A percentile compares a stretch with the other conserved stretches of the same genome.
These are phyloP conservation scores for Euphorbia tirucalli DNA, from an alignment of 345 rosid genomes.

Conservation along the genomic window DNA sequence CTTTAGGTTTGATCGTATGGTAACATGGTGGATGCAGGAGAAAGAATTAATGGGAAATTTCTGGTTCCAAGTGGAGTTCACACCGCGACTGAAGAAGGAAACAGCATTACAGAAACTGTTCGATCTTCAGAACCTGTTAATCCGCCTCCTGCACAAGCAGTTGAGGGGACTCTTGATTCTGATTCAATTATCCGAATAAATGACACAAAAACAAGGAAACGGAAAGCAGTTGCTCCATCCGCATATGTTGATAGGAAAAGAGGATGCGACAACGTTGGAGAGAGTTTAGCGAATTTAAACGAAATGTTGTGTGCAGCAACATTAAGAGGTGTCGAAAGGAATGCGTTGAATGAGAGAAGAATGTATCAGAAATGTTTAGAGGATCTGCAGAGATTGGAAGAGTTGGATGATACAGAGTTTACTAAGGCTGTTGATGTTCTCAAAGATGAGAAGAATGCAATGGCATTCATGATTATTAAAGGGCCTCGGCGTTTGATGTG, in stretches of 20 bases:
- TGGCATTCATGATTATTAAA: constrained; percentile 33
- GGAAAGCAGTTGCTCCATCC: constrained; percentile 17
- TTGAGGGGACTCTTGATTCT: constrained; percentile 36
- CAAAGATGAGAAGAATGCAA: constrained; percentile 37
- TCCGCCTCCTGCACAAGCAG: constrained; percentile 26
- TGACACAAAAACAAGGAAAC: constrained; percentile 25
- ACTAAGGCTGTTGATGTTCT: constrained; percentile 34
- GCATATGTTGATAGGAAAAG: constrained; percentile 27
- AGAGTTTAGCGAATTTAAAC: constrained; percentile 27
- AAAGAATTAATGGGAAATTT: constrained; percentile 25
- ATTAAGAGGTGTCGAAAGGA: constrained; percentile 21
- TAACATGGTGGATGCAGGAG: constrained; percentile 26
- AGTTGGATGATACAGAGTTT: constrained; percentile 31
- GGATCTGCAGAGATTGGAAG: constrained; percentile 37
- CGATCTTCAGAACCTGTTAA: constrained; percentile 32
- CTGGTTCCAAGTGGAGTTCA: constrained; percentile 17
- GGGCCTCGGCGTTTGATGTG: constrained; percentile 31
- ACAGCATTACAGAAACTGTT: constrained; percentile 37
- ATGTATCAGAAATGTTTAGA: constrained; percentile 36
- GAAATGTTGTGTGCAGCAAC: constrained; percentile 32
- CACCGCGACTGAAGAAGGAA: constrained; percentile 30
- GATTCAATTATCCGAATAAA: constrained; percentile 31
- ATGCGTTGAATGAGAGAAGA: constrained; percentile 23
- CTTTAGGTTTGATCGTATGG: not conserved
- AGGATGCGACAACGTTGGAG: constrained; percentile 19